phyloP scores from a whole-genome alignment of 148 eudicot species.

The Dysphania ambrosioides region DNA sequence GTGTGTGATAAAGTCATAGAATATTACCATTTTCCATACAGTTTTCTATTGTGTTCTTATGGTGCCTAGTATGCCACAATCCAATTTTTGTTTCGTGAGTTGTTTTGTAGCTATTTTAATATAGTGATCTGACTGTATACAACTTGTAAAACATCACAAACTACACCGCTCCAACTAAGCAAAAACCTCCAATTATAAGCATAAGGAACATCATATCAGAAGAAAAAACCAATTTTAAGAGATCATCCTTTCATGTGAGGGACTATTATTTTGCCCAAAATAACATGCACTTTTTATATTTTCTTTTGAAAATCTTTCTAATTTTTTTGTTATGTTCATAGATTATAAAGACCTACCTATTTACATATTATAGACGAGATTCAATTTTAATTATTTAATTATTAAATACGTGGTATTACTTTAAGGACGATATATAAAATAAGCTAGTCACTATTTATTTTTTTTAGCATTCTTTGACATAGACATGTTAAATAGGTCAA shows the following conservation, averaged over 20 bases:
- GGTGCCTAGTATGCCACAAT: conserved; percentile 11
- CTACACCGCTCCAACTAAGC: conserved; percentile 13
- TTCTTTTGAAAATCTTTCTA: background rate
- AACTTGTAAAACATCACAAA: background rate
- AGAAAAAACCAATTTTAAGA: background rate
- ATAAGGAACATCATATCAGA: background rate
- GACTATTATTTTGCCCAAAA: conserved; percentile 3
- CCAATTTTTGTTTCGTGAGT: background rate
- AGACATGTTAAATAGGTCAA: no score
- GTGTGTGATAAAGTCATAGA: background rate
- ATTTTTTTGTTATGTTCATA: background rate
- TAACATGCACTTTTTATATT: background rate
- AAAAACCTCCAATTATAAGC: background rate
- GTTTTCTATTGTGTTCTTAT: background rate
- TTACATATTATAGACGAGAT: no score
- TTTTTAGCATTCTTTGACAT: no score
- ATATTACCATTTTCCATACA: background rate
- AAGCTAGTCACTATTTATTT: no score
- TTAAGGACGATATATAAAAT: no score
- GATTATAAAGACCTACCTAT: background rate
- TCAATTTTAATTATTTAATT: no score
- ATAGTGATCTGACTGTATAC: background rate
- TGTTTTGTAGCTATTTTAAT: background rate
- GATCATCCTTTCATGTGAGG: background rate
- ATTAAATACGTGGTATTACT: no score